Evolutionary conservation across 257 asterid species (phyloP), one percentile per base, ranked within the genome.

Genomic region (Forsythia viridissima): DNA sequence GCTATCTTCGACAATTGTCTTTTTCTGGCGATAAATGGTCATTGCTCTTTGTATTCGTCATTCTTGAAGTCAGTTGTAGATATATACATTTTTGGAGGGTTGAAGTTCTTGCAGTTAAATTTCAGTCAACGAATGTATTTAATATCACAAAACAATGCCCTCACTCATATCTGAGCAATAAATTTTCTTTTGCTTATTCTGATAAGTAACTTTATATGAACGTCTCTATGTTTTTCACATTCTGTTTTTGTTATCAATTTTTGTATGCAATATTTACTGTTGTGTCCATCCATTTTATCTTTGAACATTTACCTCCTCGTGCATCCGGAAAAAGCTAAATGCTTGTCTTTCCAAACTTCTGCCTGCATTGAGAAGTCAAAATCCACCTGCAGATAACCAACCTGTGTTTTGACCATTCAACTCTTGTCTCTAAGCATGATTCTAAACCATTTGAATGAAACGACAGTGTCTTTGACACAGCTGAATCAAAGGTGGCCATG

Each of bases 401-500:
- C 76, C 57, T 59, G 55, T 51, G 63, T 66, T 55, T 4, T 73
- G 34, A 61, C 44, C 73, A 46, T 79, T 8, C 68, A 24, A 77
- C 67, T 55, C 70, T 71, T 52, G 72, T 55, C 51, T 65, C 68
- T 51, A 42, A 71, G 73, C 72, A 37, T 71, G 80, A 82, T 69
- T 72, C 76, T 83, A 76, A 78, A 81, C 82, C 61, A 71, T 84
- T 80, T 85, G 75, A 82, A 84, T 81, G 71, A 59, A 67, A 72
- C 70, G 46, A 72, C 90, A 88, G 94, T 76, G 87, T 52, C 81
- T 69, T 73, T 65, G 85, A 84, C 81, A 38, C 84, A 76, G 84
- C 80, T 65, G 90, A 84, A 70, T 84, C 65, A 70, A 88, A 81
- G 82, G 77, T 79, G 83, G 86, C 55, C 61, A 86, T 90, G 92